A percentile compares a stretch with the other conserved stretches of the same genome.
Evolutionary conservation across 2,329 filamentous ascomycete species (phyloP).

Genomic region (Claviceps digitariae): DNA sequence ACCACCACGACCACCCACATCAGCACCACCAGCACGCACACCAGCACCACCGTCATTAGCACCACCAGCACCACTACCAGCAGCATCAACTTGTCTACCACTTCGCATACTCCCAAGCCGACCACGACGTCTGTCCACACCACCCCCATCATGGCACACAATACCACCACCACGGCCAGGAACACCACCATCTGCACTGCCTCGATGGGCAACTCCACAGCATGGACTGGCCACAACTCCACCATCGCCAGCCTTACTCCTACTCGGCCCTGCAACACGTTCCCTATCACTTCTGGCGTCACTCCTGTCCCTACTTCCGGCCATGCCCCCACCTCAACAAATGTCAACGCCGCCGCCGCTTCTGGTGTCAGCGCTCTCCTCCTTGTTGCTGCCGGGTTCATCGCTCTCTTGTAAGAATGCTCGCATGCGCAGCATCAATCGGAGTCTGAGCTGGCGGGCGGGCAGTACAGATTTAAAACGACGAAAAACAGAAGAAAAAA

Average conservation of each 20-base stretch:
- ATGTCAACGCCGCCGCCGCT: conserved; percentile 16
- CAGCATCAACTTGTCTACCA: conserved; percentile 9
- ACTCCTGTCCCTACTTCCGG: conserved; percentile 8
- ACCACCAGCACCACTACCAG: conserved; percentile 17
- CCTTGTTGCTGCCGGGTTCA: conserved; percentile 20
- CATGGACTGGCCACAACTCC: conserved; percentile 19
- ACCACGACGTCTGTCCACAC: conserved; percentile 12
- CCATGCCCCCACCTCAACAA: conserved; percentile 11
- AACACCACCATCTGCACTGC: neutral
- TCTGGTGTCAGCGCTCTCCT: conserved; percentile 24
- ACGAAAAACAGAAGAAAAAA: neutral
- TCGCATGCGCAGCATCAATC: neutral
- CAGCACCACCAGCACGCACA: conserved; percentile 8
- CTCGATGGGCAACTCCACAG: conserved; percentile 13
- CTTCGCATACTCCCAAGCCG: conserved; percentile 13
- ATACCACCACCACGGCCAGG: conserved; percentile 5
- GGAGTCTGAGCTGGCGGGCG: neutral
- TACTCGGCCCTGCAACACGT: conserved; percentile 11
- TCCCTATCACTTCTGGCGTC: neutral
- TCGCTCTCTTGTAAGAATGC: conserved; percentile 21
- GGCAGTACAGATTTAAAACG: neutral
- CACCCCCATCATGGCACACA: conserved; percentile 11
- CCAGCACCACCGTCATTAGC: conserved; percentile 14
- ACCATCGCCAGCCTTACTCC: conserved; percentile 15
- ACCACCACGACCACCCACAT: conserved; percentile 11